These are phyloP conservation scores for Centrapalus pauciflorus DNA, from an alignment of 129 eudicot species.

Conservation along the genomic window DNA sequence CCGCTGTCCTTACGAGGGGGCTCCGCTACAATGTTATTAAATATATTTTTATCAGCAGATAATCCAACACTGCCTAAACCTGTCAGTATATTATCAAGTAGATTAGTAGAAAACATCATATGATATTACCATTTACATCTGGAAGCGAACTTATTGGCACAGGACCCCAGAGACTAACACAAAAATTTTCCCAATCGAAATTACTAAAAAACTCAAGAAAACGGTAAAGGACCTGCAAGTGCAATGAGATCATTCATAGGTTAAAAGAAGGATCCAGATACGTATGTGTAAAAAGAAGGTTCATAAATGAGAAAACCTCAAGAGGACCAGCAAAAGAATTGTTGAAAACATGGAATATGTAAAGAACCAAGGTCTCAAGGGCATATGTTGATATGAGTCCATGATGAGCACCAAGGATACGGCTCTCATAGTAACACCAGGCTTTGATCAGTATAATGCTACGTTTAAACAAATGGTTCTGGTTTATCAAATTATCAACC, in stretches of 20 bases:
- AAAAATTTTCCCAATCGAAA: constrained; percentile 83
- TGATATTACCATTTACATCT: constrained; percentile 55
- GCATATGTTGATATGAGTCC: constrained; percentile 91
- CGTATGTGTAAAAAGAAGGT: neutral
- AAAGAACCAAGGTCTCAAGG: constrained; percentile 78
- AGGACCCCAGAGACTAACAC: constrained; percentile 90
- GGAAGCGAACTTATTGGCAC: constrained; percentile 83
- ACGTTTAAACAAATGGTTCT: constrained; percentile 78
- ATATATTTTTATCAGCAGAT: neutral
- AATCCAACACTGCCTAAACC: neutral
- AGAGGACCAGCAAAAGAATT: constrained; percentile 75
- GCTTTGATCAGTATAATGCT: constrained; percentile 89
- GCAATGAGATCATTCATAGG: constrained; percentile 5
- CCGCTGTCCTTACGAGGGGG: constrained; percentile 73
- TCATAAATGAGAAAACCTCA: constrained; percentile 41
- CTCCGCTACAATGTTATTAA: constrained; percentile 49
- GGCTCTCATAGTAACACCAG: constrained; percentile 92
- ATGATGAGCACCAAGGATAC: constrained; percentile 83
- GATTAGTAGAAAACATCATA: neutral
- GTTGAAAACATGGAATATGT: constrained; percentile 75
- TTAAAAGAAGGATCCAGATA: neutral
- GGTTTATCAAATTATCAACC: constrained; percentile 73
- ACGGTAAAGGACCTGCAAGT: constrained; percentile 63
- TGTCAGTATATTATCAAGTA: neutral
- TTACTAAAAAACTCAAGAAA: constrained; percentile 88